Conservation (phyloP, 2,329 filamentous ascomycete genomes). For the Alternaria triticimaculans region DNA sequence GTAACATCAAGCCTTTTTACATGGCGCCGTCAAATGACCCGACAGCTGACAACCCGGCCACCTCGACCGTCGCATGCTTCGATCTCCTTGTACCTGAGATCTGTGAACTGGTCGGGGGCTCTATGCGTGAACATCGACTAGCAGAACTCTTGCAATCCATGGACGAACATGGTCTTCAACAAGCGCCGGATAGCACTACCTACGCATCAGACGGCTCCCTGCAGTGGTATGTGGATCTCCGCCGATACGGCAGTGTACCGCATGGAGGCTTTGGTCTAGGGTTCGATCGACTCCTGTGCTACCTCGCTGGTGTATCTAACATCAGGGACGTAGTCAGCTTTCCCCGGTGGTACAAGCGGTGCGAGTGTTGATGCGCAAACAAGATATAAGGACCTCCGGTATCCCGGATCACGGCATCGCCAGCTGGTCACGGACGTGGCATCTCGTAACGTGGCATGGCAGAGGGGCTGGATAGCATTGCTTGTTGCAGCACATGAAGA, state of each 20-base stretch:
- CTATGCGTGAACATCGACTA: slow-evolving; percentile 83
- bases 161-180: slow-evolving; percentile 68
- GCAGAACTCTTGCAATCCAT: slow-evolving; percentile 72
- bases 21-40: slow-evolving; percentile 63
- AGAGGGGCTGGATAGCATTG: slow-evolving; percentile 7
- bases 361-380: slow-evolving; percentile 52
- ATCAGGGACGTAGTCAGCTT: slow-evolving; percentile 87
- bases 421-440: slow-evolving; percentile 6
- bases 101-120: slow-evolving; percentile 87
- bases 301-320: slow-evolving; percentile 80
- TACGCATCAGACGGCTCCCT: slow-evolving; percentile 52
- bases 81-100: slow-evolving; percentile 86
- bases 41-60: slow-evolving; percentile 13
- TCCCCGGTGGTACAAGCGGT: slow-evolving; percentile 71
- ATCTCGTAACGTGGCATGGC: slow-evolving; percentile 12
- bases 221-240: slow-evolving; percentile 87
- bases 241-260: slow-evolving; percentile 88
- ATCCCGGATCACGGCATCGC: slow-evolving; percentile 10
- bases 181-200: slow-evolving; percentile 25
- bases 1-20: slow-evolving; percentile 89
- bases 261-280: slow-evolving; percentile 92
- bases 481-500: slow-evolving; percentile 5
- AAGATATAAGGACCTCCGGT: slow-evolving; percentile 8
- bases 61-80: slow-evolving; percentile 80
- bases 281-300: slow-evolving; percentile 85